A percentile compares a stretch with the other conserved stretches of the same genome.
These are phyloP conservation scores for Penicillium sp. DNA, from an alignment of 2,329 filamentous ascomycete species.

Conservation along the genomic window DNA sequence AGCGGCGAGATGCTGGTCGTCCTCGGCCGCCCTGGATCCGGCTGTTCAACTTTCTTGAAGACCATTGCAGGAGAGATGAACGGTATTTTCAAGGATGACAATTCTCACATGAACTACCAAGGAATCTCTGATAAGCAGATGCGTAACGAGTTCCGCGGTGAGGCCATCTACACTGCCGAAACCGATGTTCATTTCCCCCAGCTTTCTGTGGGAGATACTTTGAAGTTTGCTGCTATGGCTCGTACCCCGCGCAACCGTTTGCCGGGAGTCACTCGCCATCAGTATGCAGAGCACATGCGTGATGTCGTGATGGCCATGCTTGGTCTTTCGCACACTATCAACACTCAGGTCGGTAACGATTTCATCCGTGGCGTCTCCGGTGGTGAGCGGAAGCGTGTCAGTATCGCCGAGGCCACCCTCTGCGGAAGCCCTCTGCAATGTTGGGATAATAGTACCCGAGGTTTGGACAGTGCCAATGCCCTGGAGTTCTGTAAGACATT, in stretches of 20 bases:
- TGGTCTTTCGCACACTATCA: slow-evolving; percentile 51
- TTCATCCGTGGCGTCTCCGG: slow-evolving; percentile 63
- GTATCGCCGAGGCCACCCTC: slow-evolving; percentile 55
- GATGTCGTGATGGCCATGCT: slow-evolving; percentile 48
- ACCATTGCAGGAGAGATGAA: slow-evolving; percentile 80
- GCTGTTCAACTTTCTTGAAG: slow-evolving; percentile 83
- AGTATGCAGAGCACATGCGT: slow-evolving; percentile 45
- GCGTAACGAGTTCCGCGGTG: slow-evolving; percentile 73
- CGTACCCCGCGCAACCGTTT: slow-evolving; percentile 48
- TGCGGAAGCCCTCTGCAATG: slow-evolving; percentile 48
- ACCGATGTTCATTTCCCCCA: slow-evolving; percentile 80
- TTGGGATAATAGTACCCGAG: slow-evolving; percentile 52
- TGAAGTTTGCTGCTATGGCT: slow-evolving; percentile 72
- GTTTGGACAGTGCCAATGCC: slow-evolving; percentile 55
- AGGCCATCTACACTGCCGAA: slow-evolving; percentile 84
- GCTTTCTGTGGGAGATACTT: slow-evolving; percentile 73
- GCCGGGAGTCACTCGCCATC: slow-evolving; percentile 42
- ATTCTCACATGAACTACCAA: slow-evolving; percentile 78
- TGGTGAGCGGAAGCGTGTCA: slow-evolving; percentile 61
- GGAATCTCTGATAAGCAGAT: slow-evolving; percentile 55
- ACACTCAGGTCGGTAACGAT: slow-evolving; percentile 52
- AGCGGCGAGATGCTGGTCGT: slow-evolving; percentile 59
- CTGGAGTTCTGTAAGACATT: slow-evolving; percentile 57
- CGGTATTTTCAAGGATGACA: slow-evolving; percentile 69
- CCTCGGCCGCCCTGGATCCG: slow-evolving; percentile 50